Base-by-base conservation (phyloP, 2,329 filamentous ascomycete genomes). In the Gliomastix tumulicola region DNA sequence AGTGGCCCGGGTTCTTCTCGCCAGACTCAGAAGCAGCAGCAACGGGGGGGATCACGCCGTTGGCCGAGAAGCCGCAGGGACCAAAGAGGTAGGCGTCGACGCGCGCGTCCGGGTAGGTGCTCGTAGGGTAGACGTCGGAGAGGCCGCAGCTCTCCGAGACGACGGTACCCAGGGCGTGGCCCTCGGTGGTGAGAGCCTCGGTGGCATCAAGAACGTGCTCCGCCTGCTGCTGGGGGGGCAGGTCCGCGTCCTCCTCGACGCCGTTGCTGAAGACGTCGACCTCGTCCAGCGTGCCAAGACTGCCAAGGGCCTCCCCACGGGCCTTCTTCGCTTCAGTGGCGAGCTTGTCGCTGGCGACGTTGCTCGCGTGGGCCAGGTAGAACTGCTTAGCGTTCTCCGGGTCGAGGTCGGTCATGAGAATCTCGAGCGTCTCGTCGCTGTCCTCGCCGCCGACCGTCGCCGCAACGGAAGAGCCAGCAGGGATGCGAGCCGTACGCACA, bases 71-170 rank as follows among this genome's bases (percentile, higher is more conserved):
- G 40, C 92, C 92, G 54, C 92, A 98, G 0, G 92, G 92, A 1
- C 85, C 88, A 68, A 98, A 98, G 37, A 96, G 76, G 59, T 97
- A 98, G 17, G 92, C 88, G 50, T 98, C 92, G 47, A 98, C 87
- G 41, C 87, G 84, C 17, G 92, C 85, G 49, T 96, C 90, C 0
- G 92, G 89, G 56, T 95, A 97, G 60, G 84, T 82, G 41, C 79
- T 80, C 31, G 78, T 80, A 6, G 92, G 84, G 53, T 97, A 98
- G 42, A 98, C 81, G 43, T 88, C 82, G 15, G 88, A 83, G 33
- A 98, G 75, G 35, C 92, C 92, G 59, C 88, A 97, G 42, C 74
- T 74, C 49, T 97, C 86, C 13, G 90, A 92, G 32, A 98, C 88
- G 30, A 96, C 82, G 4, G 88, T 92, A 34, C 92, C 92, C 32